Conservation (phyloP, 139 green algal genomes). For the Auxenochlorella protothecoides region DNA sequence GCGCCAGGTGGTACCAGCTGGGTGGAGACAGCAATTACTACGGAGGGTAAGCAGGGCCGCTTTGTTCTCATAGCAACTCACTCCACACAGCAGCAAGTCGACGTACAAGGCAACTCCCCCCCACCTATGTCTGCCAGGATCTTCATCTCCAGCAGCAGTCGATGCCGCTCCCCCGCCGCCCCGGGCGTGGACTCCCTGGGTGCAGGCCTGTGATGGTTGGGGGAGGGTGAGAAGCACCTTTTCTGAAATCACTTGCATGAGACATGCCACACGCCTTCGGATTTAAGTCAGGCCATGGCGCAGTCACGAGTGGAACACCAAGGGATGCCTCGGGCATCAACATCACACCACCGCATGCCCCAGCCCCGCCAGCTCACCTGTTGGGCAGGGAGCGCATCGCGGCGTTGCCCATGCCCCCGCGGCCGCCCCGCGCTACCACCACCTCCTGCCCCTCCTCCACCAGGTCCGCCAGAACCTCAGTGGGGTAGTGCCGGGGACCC, state of each 20-base stretch:
- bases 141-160: slow-evolving; percentile 78
- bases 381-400: slow-evolving; percentile 60
- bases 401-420: slow-evolving; percentile 83
- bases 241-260: too few relatives aligned
- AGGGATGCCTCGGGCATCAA: background rate
- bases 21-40: too few relatives aligned
- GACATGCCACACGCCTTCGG: too few relatives aligned
- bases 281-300: too few relatives aligned
- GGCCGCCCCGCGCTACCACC: slow-evolving; percentile 67
- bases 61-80: too few relatives aligned
- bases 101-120: background rate
- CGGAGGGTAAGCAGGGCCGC: too few relatives aligned
- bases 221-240: background rate
- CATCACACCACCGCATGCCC: background rate
- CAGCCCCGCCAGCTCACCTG: slow-evolving; percentile 28
- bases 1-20: too few relatives aligned
- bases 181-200: slow-evolving; percentile 40
- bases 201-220: slow-evolving; percentile 4
- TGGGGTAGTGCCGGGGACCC: too few relatives aligned
- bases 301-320: background rate
- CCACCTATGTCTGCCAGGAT: slow-evolving; percentile 84
- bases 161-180: slow-evolving; percentile 36
- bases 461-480: slow-evolving; percentile 13
- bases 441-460: slow-evolving; percentile 22
- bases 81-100: too few relatives aligned